Conservation (phyloP, 2,329 filamentous ascomycete genomes). For the Blumeriella jaapii region DNA sequence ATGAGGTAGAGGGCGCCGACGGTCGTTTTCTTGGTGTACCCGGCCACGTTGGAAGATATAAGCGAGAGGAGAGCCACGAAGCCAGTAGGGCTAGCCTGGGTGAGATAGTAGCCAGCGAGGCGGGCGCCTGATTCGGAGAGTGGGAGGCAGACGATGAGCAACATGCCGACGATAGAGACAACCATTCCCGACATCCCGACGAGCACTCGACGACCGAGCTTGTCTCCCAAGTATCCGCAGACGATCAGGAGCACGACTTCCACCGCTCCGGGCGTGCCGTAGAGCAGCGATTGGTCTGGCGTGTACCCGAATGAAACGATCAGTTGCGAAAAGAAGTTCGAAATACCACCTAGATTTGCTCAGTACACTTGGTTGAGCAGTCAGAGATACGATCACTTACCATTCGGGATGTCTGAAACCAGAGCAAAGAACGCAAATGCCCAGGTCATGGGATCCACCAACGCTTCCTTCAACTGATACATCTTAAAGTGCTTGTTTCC, state of each 20-base stretch:
- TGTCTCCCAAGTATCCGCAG: constrained; percentile 22
- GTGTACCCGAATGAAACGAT: constrained; percentile 36
- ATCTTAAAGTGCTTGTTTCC: constrained; percentile 41
- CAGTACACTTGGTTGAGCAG: not conserved
- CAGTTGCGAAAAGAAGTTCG: constrained; percentile 47
- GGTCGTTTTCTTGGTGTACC: constrained; percentile 39
- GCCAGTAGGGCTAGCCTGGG: constrained; percentile 47
- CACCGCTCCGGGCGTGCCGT: constrained; percentile 23
- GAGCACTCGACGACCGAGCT: constrained; percentile 22
- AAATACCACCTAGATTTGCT: constrained; percentile 35
- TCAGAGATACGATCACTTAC: constrained; percentile 7
- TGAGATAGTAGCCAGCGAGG: constrained; percentile 30
- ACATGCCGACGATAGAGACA: constrained; percentile 25
- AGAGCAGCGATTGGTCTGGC: constrained; percentile 23
- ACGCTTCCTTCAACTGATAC: constrained; percentile 39
- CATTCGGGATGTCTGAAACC: constrained; percentile 24
- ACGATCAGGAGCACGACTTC: constrained; percentile 21
- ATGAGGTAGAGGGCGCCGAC: constrained; percentile 34
- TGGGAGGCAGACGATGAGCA: constrained; percentile 29
- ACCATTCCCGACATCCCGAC: constrained; percentile 28
- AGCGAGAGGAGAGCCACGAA: constrained; percentile 26
- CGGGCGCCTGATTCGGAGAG: constrained; percentile 28
- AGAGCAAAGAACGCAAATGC: constrained; percentile 35
- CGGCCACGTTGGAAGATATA: constrained; percentile 35
- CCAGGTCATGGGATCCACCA: constrained; percentile 26